Base-by-base conservation (phyloP, 176 grass and related monocot genomes). In the Cenchrus americanus region DNA sequence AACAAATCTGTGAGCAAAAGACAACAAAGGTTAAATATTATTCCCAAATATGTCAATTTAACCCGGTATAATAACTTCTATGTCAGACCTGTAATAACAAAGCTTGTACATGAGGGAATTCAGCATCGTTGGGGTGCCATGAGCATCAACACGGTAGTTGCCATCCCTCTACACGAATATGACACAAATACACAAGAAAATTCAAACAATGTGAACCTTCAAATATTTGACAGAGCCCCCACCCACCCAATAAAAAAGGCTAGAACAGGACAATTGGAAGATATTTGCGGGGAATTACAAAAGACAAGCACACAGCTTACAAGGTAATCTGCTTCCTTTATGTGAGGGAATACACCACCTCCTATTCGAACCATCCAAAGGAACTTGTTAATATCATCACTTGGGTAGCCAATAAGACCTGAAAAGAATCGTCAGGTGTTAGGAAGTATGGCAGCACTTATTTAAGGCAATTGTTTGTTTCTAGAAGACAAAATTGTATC, bases 91-190 rank as follows among this genome's bases (percentile, higher is more conserved):
- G 89, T 96, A 96, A 92, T 99, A 94, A 69, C 91, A 99, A 74
- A 99, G 86, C 88, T 99, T 99, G 88, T 99, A 99, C 97, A 99
- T 99, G 62, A 99, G 97, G 82, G 87, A 99, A 87, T 99, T 99
- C 50, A 99, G 83, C 97, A 99, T 96, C 53, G 91, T 99, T 74
- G 87, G 86, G 23, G 97, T 99, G 43, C 89, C 93, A 15, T 99
- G 91, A 77, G 93, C 86, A 91, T 99, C 97, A 24, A 99, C 93
- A 64, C 97, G 93, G 62, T 96, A 99, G 10, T 99, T 86, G 24
- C 93, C 97, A 86, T 99, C 97, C 80, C 88, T 96, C 97, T 99
- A 61, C 37, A 34, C 62, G 80, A 37, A 85, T 82, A 52, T 67
- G 14, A 88, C 32, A 73, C 48, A 32, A 53, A 6, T 14, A 63